A percentile compares a stretch with the other conserved stretches of the same genome.
Evolutionary conservation across 768 basidiomycete species (phyloP).

Genomic region (Gloeophyllum trabeum): DNA sequence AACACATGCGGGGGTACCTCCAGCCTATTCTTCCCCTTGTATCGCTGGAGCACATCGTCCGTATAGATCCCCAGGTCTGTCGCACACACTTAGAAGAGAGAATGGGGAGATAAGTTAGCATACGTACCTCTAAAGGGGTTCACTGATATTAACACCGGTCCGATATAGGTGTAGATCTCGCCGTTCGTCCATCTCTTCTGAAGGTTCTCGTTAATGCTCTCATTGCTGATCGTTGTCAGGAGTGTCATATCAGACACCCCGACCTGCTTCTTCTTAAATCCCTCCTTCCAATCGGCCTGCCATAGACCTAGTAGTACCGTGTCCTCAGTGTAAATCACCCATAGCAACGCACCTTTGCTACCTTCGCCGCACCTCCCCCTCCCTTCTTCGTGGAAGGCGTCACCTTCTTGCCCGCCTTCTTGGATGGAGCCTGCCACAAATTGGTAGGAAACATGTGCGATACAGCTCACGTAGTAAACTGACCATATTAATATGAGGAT

Average conservation of each 20-base stretch:
- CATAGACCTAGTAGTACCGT: background rate
- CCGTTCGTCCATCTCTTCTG: conserved; percentile 91
- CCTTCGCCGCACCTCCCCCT: conserved; percentile 38
- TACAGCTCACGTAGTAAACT: too few relatives aligned
- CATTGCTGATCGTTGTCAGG: conserved; percentile 92
- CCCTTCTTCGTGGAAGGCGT: conserved; percentile 53
- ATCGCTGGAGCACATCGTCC: conserved; percentile 74
- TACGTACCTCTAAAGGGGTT: conserved; percentile 87
- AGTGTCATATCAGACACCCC: conserved; percentile 99
- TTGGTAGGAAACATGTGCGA: too few relatives aligned
- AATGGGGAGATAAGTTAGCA: background rate
- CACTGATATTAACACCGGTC: conserved; percentile 96
- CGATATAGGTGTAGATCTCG: conserved; percentile 99
- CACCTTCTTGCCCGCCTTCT: conserved; percentile 85
- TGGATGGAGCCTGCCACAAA: conserved; percentile 79
- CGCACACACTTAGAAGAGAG: background rate
- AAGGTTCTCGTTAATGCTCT: conserved; percentile 94
- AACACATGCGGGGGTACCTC: conserved; percentile 99
- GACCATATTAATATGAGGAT: too few relatives aligned
- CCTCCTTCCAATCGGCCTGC: conserved; percentile 99
- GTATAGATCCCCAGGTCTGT: conserved; percentile 95
- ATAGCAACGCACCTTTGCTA: conserved; percentile 53
- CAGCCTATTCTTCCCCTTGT: conserved; percentile 94
- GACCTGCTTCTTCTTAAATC: conserved; percentile 99
- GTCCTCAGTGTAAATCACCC: conserved; percentile 5